Evolutionary conservation across 495 filamentous ascomycete species (phyloP).

Genomic region (Aspergillus diversus): DNA sequence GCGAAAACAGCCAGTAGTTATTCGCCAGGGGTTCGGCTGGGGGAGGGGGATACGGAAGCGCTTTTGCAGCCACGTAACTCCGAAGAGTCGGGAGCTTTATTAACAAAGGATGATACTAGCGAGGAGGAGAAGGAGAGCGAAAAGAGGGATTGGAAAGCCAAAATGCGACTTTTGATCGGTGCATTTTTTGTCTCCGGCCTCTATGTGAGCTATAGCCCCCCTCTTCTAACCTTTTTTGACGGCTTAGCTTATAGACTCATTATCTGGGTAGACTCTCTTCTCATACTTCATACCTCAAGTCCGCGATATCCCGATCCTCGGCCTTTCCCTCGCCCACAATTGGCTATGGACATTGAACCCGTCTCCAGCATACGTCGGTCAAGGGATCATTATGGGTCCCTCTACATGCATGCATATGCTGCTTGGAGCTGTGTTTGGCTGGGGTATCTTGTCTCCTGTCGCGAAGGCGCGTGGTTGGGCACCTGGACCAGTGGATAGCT

Average conservation of each 20-base stretch:
- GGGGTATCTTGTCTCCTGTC: constrained; percentile 87
- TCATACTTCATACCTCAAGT: constrained; percentile 91
- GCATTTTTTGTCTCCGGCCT: constrained; percentile 62
- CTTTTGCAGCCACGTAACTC: constrained; percentile 14
- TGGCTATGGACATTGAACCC: constrained; percentile 99
- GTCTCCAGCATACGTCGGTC: constrained; percentile 88
- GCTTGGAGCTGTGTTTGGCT: constrained; percentile 85
- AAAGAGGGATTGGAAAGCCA: constrained; percentile 61
- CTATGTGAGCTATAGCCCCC: constrained; percentile 42
- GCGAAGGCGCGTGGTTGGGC: constrained; percentile 89
- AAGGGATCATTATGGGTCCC: constrained; percentile 80
- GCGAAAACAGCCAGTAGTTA: constrained; percentile 20
- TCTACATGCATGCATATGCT: constrained; percentile 96
- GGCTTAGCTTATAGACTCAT: constrained; percentile 9
- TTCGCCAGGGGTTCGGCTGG: constrained; percentile 19
- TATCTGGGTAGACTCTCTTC: constrained; percentile 65
- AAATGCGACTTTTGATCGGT: constrained; percentile 61
- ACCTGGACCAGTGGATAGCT: constrained; percentile 80
- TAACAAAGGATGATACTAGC: constrained; percentile 28
- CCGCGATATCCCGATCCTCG: constrained; percentile 83
- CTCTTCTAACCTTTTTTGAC: neutral
- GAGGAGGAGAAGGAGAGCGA: constrained; percentile 34
- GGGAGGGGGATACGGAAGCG: constrained; percentile 21
- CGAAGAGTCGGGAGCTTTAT: constrained; percentile 26
- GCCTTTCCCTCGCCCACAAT: constrained; percentile 66